Conservation (phyloP, 305 asterid genomes). For the Fraxinus dipetala region DNA sequence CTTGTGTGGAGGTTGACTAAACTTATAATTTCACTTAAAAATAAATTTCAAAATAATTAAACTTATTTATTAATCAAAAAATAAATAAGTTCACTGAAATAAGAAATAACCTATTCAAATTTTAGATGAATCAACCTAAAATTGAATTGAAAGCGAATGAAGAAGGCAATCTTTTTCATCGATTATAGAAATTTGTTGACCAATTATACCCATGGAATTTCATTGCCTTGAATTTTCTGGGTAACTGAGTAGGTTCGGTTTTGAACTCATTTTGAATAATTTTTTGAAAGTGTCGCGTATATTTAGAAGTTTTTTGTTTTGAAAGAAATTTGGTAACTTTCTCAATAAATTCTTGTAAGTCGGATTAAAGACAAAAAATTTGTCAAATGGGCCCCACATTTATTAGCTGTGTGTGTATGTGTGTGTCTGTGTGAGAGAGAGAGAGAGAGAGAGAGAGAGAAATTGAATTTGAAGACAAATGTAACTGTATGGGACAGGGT, state of each 20-base stretch:
- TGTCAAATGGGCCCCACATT: background rate
- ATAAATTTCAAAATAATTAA: too few species aligned
- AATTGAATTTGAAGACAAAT: constrained; percentile 16
- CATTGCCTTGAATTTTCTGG: background rate
- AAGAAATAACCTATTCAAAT: background rate
- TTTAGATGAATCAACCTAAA: background rate
- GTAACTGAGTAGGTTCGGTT: background rate
- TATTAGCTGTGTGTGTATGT: background rate
- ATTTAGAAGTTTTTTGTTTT: too few species aligned
- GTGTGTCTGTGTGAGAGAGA: background rate
- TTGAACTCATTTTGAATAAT: background rate
- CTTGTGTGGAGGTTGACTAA: background rate
- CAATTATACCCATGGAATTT: constrained; percentile 2
- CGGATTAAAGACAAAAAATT: background rate
- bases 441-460: background rate
- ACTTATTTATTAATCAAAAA: too few species aligned
- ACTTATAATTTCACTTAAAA: too few species aligned
- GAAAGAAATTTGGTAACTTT: too few species aligned
- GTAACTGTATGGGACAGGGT: constrained; percentile 17
- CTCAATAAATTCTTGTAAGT: background rate
- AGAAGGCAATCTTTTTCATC: background rate
- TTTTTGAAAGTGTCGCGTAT: background rate
- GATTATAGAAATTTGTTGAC: constrained; percentile 10
- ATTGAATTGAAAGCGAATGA: background rate
- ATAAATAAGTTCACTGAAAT: too few species aligned